Evolutionary conservation across 2,329 filamentous ascomycete species (phyloP), one percentile per base, ranked within the genome.

Genomic region (Raffaelea deltoideospora): DNA sequence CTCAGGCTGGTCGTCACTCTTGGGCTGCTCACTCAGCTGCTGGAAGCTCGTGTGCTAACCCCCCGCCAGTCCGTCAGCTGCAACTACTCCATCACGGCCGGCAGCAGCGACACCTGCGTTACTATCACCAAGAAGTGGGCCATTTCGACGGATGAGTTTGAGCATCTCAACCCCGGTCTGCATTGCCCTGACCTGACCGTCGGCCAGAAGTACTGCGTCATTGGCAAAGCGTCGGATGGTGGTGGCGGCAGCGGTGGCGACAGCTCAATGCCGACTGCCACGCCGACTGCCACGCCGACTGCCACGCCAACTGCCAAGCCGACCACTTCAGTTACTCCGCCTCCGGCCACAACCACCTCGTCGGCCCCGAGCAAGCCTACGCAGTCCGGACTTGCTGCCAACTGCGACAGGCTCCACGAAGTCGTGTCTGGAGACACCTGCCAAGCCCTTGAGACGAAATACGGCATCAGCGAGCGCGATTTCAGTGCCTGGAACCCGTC

Each of bases 161-260:
- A 30, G 28, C n/a, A 14, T 9, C 28, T 35, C 33, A 35, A 35
- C 17, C 33, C 33, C 17, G 21, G 20, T 1, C 53, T 70, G 21
- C 10, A 20, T 13, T 35, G 33, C 24, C 33, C 33, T 10, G 22
- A 18, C 17, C 22, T 35, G 23, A 18, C 17, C 23, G 20, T 14
- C 14, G 33, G 33, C 9, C 9, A 24, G 14, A 8, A 27, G 5
- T 35, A 35, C 24, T 35, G 33, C 33, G 22, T 35, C 33, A 24
- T 35, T 22, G 33, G 33, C 21, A 35, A 4, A 30, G n/a, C n/a
- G n/a, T n/a, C n/a, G n/a, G n/a, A n/a, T n/a, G n/a, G n/a, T n/a
- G n/a, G n/a, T n/a, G n/a, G n/a, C n/a, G n/a, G n/a, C n/a, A n/a
- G n/a, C n/a, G n/a, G n/a, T n/a, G n/a, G n/a, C n/a, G n/a, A n/a